phyloP scores from a whole-genome alignment of 1,284 basidiomycete species.

The Heimioporus punctisporus region DNA sequence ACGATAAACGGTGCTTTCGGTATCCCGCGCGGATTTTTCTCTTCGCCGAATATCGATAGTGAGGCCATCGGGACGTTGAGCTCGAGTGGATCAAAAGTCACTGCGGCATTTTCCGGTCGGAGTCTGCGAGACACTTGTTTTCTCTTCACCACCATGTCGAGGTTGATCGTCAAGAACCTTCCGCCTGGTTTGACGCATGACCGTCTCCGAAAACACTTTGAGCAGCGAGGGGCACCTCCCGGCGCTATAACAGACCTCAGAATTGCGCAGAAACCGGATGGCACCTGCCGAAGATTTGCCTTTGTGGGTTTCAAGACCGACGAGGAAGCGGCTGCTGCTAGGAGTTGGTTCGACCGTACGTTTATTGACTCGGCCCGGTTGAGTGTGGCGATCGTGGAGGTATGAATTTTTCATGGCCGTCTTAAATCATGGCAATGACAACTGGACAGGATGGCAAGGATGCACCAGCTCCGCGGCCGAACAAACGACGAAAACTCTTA shows the following conservation, averaged over 20 bases:
- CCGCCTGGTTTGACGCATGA: constrained; percentile 74
- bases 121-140: constrained; percentile 11
- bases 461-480: constrained; percentile 63
- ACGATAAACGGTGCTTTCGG: constrained; percentile 97
- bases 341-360: constrained; percentile 86
- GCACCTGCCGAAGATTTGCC: constrained; percentile 86
- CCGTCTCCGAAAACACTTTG: constrained; percentile 73
- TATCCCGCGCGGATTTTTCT: constrained; percentile 90
- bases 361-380: constrained; percentile 81
- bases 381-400: constrained; percentile 79
- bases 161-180: constrained; percentile 91
- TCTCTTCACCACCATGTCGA: constrained; percentile 63
- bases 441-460: constrained; percentile 59
- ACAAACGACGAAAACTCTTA: constrained; percentile 59
- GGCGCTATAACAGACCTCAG: constrained; percentile 88
- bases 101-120: constrained; percentile 28
- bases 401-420: constrained; percentile 33
- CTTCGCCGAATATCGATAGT: constrained; percentile 46
- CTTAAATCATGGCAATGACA: not conserved
- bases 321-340: constrained; percentile 75
- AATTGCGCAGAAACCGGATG: constrained; percentile 78
- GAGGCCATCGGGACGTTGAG: no score
- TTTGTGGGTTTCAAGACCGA: constrained; percentile 92
- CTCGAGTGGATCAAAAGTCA: no score
- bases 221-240: constrained; percentile 60